Conservation (phyloP, 1,139 yeast genomes). For the Candida gigantensis region DNA sequence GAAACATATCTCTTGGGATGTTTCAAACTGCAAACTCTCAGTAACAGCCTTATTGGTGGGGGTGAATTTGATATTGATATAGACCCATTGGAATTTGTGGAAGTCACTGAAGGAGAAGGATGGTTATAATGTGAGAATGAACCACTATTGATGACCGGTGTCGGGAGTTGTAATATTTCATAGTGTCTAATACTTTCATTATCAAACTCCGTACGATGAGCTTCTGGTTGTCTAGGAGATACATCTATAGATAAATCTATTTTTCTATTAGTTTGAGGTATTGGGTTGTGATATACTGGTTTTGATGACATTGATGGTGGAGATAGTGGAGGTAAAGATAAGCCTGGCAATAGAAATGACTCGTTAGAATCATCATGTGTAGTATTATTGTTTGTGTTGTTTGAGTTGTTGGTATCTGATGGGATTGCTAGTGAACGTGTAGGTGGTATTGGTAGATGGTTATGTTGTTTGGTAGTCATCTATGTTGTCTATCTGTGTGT, state of each 20-base stretch:
- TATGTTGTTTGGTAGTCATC: background rate
- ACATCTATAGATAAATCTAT: background rate
- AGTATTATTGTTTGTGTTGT: background rate
- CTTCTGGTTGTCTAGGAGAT: background rate
- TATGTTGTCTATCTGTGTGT: too few relatives aligned
- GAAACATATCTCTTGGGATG: constrained; percentile 31
- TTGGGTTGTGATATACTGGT: background rate
- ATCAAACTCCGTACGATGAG: background rate
- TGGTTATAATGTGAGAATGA: constrained; percentile 19
- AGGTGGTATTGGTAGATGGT: too few relatives aligned
- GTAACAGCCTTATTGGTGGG: constrained; percentile 3
- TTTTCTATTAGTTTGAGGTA: background rate
- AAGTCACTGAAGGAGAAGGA: constrained; percentile 4
- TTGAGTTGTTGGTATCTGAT: background rate
- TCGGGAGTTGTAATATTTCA: constrained; percentile 42
- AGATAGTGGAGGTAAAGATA: too few relatives aligned
- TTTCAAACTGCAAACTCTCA: constrained; percentile 37
- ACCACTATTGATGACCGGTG: constrained; percentile 54
- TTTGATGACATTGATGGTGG: background rate
- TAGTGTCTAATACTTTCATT: background rate
- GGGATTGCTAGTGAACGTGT: too few relatives aligned
- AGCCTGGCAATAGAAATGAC: background rate
- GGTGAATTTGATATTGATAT: constrained; percentile 4
- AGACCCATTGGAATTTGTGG: constrained; percentile 4
- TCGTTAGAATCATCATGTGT: background rate